These are phyloP conservation scores for Phytophthora lateralis DNA, from an alignment of 352 stramenopile species.

Conservation along the genomic window DNA sequence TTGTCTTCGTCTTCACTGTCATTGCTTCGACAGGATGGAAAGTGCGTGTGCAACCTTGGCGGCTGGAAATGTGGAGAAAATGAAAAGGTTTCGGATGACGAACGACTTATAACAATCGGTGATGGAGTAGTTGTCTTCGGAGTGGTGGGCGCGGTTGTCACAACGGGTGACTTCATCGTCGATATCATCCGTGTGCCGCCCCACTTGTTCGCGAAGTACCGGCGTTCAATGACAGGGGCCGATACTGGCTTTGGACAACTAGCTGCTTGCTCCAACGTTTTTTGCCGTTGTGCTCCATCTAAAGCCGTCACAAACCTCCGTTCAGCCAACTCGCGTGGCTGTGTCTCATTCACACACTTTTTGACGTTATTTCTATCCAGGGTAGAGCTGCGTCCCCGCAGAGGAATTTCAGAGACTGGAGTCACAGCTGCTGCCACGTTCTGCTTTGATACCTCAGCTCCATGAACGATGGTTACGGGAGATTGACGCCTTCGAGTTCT, in stretches of 20 bases:
- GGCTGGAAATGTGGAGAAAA: constrained; percentile 9
- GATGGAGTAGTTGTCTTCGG: constrained; percentile 8
- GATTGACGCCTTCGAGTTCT: constrained; percentile 20
- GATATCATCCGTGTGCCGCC: constrained; percentile 10
- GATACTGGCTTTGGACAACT: constrained; percentile 27
- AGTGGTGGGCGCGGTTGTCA: constrained; percentile 22
- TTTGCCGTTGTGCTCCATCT: constrained; percentile 6
- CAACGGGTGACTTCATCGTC: constrained; percentile 7
- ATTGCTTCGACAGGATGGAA: constrained; percentile 6
- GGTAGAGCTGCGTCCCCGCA: constrained; percentile 15
- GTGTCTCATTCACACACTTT: constrained; percentile 3
- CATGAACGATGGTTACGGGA: background rate
- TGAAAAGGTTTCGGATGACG: constrained; percentile 26
- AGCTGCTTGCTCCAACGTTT: constrained; percentile 13
- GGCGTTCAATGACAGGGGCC: constrained; percentile 27
- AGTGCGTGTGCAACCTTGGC: background rate
- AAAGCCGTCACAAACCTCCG: constrained; percentile 11
- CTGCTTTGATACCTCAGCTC: constrained; percentile 5
- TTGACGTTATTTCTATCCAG: constrained; percentile 9
- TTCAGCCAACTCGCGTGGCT: background rate
- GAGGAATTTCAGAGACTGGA: constrained; percentile 1
- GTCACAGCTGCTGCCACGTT: constrained; percentile 1
- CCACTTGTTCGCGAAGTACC: constrained; percentile 36
- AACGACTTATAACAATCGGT: constrained; percentile 15
- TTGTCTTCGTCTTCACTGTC: constrained; percentile 32